Percentiles rank a stretch among this genome's conserved stretches.
These are phyloP conservation scores for Diaporthe longicolla DNA, from an alignment of 2,329 filamentous ascomycete genomes.

Conservation along the genomic window DNA sequence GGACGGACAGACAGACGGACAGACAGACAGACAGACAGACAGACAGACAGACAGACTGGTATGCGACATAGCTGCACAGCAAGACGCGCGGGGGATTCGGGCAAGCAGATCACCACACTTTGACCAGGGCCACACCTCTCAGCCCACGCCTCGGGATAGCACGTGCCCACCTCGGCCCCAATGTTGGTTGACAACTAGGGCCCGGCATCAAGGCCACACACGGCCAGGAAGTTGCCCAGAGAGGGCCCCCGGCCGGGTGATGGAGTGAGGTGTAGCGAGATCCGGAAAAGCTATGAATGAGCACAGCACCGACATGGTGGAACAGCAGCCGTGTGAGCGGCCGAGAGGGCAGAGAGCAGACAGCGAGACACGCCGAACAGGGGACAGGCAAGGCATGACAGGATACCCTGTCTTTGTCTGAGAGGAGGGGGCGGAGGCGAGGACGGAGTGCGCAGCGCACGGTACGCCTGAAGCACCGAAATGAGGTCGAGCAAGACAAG, in stretches of 20 bases:
- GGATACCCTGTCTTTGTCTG: not conserved
- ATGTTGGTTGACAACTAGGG: conserved; percentile 27
- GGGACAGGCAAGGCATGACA: not conserved
- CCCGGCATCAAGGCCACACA: not conserved
- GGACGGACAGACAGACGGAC: no score
- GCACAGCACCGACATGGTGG: conserved; percentile 35
- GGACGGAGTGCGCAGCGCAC: not conserved
- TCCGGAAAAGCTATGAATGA: conserved; percentile 8
- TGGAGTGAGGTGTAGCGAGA: conserved; percentile 2
- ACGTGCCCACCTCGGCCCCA: not conserved
- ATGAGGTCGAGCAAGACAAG: conserved; percentile 4
- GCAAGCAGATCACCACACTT: not conserved
- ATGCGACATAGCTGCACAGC: no score
- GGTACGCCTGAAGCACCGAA: conserved; percentile 7
- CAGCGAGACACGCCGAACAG: not conserved
- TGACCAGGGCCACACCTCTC: not conserved
- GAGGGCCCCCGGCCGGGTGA: not conserved
- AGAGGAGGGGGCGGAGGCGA: not conserved
- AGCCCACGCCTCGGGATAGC: not conserved
- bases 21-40: no score
- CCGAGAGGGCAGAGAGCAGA: conserved; percentile 3
- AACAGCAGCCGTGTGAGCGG: conserved; percentile 34
- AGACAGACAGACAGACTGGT: no score
- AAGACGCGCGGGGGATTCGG: no score
- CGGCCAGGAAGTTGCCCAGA: not conserved